Conservation (phyloP, 108 stramenopile genomes). For the Nitzschia palea region DNA sequence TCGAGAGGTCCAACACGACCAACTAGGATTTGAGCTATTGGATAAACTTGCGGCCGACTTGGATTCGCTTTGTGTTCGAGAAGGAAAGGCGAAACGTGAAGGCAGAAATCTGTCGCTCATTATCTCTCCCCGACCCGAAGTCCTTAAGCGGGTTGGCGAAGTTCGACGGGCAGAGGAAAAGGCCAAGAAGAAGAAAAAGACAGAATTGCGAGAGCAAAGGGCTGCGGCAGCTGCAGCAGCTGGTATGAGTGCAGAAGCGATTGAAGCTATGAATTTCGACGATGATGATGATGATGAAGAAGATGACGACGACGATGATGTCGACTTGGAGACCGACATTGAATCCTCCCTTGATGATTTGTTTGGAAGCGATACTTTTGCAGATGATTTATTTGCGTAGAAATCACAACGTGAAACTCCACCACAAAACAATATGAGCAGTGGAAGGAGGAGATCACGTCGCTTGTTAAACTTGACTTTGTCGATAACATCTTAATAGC, state of each 20-base stretch:
- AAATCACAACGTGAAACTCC: no score
- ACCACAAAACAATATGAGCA: no score
- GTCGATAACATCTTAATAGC: no score
- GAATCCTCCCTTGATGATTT: conserved; percentile 76
- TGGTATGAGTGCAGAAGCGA: neutral
- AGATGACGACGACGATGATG: conserved; percentile 49
- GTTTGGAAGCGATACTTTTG: conserved; percentile 65
- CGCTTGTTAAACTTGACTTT: no score
- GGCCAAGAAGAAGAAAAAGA: conserved; percentile 72
- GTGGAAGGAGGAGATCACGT: no score
- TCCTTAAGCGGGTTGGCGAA: conserved; percentile 75
- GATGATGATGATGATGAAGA: conserved; percentile 37
- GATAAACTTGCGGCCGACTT: conserved; percentile 67
- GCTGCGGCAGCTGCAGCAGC: conserved; percentile 33
- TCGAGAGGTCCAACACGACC: conserved; percentile 79
- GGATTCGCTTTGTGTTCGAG: conserved; percentile 51
- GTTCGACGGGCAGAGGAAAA: conserved; percentile 66
- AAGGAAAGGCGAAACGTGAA: conserved; percentile 74
- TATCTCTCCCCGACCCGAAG: conserved; percentile 72
- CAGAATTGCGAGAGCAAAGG: conserved; percentile 23
- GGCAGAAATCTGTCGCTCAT: conserved; percentile 72
- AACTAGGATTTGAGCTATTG: conserved; percentile 72
- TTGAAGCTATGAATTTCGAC: conserved; percentile 11
- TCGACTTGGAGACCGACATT: conserved; percentile 62
- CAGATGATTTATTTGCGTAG: conserved; percentile 79